These are phyloP conservation scores for Suillus variegatus DNA, from an alignment of 768 basidiomycete genomes.

Conservation along the genomic window DNA sequence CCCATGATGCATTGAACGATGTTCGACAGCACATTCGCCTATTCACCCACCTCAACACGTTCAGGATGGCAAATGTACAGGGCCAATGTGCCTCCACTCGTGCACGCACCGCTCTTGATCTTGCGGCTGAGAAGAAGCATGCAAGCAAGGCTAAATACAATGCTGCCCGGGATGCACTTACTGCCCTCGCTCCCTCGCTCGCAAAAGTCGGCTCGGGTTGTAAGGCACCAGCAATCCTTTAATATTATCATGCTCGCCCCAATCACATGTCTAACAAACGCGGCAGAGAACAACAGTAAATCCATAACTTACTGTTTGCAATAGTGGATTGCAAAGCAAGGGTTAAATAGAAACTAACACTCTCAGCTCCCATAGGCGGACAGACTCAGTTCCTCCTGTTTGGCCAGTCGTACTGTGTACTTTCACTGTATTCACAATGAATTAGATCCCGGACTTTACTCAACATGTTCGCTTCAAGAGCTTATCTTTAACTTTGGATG, in stretches of 20 bases:
- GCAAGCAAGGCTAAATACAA: conserved; percentile 8
- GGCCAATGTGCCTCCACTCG: background rate
- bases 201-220: background rate
- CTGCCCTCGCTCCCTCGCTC: background rate
- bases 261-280: no score
- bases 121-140: conserved; percentile 3
- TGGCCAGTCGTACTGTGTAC: no score
- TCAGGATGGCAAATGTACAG: background rate
- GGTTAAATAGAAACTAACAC: no score
- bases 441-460: no score
- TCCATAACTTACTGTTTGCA: background rate
- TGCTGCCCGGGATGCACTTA: conserved; percentile 10
- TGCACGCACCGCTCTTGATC: background rate
- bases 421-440: no score
- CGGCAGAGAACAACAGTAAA: background rate
- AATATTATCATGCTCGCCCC: no score
- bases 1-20: conserved; percentile 12
- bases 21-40: conserved; percentile 12
- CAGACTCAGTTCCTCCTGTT: no score
- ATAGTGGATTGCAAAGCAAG: no score
- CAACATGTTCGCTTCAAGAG: no score
- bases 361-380: no score
- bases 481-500: no score
- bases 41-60: background rate
- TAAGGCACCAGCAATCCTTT: no score